Conservation (phyloP, 2,329 filamentous ascomycete species). For the Didymella exigua region DNA sequence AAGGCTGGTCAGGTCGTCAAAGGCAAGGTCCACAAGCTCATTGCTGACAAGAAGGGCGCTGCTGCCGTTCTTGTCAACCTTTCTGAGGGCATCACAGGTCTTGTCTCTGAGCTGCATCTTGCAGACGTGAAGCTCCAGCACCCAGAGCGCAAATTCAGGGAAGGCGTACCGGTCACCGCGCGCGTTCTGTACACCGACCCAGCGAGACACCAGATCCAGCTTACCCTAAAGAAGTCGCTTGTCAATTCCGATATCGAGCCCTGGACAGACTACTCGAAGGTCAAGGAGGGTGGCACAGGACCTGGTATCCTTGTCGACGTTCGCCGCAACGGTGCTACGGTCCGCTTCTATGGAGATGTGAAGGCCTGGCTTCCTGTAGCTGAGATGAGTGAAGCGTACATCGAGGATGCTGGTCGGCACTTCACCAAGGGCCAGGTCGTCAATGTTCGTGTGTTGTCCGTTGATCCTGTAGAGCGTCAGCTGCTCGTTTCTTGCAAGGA, state of each 20-base stretch:
- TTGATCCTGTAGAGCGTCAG: conserved; percentile 72
- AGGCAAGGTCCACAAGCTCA: conserved; percentile 81
- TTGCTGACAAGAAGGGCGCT: conserved; percentile 78
- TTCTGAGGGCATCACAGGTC: conserved; percentile 84
- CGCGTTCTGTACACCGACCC: conserved; percentile 81
- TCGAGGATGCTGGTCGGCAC: conserved; percentile 85
- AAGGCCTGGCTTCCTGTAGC: conserved; percentile 88
- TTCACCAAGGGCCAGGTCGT: conserved; percentile 91
- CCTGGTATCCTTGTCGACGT: conserved; percentile 88
- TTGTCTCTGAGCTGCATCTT: conserved; percentile 86
- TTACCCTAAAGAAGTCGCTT: conserved; percentile 93
- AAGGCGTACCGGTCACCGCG: conserved; percentile 82
- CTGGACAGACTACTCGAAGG: conserved; percentile 77
- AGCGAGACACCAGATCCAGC: conserved; percentile 75
- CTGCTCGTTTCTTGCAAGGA: conserved; percentile 94
- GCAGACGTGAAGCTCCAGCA: conserved; percentile 87
- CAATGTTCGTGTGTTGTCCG: conserved; percentile 82
- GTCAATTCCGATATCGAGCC: conserved; percentile 86
- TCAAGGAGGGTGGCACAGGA: conserved; percentile 75
- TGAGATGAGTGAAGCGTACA: conserved; percentile 98
- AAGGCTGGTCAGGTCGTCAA: conserved; percentile 79
- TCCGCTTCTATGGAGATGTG: conserved; percentile 88
- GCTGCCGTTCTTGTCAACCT: conserved; percentile 82
- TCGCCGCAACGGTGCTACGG: conserved; percentile 76
- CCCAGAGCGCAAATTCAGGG: conserved; percentile 94